phyloP scores from a whole-genome alignment of 176 grass and related monocot species.

The Zizania latifolia region DNA sequence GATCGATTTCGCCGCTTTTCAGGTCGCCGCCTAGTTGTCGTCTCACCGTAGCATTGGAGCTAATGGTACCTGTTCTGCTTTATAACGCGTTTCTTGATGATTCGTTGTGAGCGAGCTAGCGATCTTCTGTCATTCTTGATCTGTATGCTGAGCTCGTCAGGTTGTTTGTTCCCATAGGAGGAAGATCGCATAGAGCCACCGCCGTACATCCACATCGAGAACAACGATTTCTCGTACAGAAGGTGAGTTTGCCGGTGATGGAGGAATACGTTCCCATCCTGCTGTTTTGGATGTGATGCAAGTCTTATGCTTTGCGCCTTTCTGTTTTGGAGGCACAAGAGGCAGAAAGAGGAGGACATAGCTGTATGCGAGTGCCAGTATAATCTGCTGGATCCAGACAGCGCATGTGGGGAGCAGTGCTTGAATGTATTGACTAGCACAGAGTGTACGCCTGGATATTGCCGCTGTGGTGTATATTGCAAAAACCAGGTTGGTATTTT shows the following conservation, averaged over 20 bases:
- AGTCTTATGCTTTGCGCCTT: conserved; percentile 15
- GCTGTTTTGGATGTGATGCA: neutral
- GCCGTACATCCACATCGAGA: conserved; percentile 70
- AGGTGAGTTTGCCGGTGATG: conserved; percentile 34
- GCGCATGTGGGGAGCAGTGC: conserved; percentile 74
- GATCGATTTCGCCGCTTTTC: neutral
- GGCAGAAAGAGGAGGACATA: conserved; percentile 90
- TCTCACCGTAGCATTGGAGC: neutral
- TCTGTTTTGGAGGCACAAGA: conserved; percentile 64
- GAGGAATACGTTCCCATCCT: neutral
- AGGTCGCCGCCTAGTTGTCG: neutral
- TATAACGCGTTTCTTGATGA: neutral
- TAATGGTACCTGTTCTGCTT: conserved; percentile 25
- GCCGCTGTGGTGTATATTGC: conserved; percentile 70
- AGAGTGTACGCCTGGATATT: conserved; percentile 93
- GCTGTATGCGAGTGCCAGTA: conserved; percentile 85
- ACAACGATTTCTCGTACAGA: conserved; percentile 73
- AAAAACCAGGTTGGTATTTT: conserved; percentile 73
- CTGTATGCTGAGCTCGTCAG: neutral
- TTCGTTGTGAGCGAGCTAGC: neutral
- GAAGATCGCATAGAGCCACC: conserved; percentile 35
- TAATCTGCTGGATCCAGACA: conserved; percentile 56
- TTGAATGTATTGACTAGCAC: conserved; percentile 88
- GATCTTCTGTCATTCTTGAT: neutral
- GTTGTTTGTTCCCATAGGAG: conserved; percentile 29